Evolutionary conservation across 139 green algal species (phyloP), one percentile per base, ranked within the genome.

Genomic region (Chlorella sorokiniana): DNA sequence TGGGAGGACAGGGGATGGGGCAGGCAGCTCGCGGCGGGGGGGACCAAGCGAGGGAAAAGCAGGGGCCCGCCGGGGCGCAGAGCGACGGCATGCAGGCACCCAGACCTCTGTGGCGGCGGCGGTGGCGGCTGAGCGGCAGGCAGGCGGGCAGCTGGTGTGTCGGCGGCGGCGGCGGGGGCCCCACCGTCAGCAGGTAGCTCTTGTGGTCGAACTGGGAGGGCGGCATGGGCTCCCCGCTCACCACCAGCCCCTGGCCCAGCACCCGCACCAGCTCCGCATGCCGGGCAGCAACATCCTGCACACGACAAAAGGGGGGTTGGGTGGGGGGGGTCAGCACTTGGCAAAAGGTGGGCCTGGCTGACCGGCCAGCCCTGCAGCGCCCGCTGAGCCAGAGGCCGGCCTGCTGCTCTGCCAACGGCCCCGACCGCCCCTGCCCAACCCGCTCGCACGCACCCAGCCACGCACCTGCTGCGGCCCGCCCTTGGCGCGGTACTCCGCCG

Each of bases 131-230:
- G 25, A 69, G n/a, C 62, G 25, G 62, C 65, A 72, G 29, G 9
- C 27, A 35, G 16, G 7, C 37, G 27, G 18, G 64, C 35, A 45
- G 35, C 35, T 31, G 35, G 9, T 4, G 20, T 27, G 54, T 16
- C 54, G 56, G 63, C 63, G 44, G 35, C 63, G 52, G 11, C 31
- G 38, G 1, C 42, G 18, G 7, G 69, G 16, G 3, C 41, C 77
- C 0, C 63, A 82, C 77, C 78, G 44, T 82, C 44, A 91, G 65
- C 64, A 85, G 41, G 67, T 88, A 93, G 33, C 52, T 85, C 70
- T 86, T 76, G 76, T 93, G 89, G 27, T 85, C 85, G 61, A 91
- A 93, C 81, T 83, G 33, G 52, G 68, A 61, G 74, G 63, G 62
- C 37, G 61, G 44, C 29, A 41, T 72, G 45, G 33, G 70, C 81